These are phyloP conservation scores for Verticillium longisporum DNA, from an alignment of 2,329 filamentous ascomycete genomes.

Conservation along the genomic window DNA sequence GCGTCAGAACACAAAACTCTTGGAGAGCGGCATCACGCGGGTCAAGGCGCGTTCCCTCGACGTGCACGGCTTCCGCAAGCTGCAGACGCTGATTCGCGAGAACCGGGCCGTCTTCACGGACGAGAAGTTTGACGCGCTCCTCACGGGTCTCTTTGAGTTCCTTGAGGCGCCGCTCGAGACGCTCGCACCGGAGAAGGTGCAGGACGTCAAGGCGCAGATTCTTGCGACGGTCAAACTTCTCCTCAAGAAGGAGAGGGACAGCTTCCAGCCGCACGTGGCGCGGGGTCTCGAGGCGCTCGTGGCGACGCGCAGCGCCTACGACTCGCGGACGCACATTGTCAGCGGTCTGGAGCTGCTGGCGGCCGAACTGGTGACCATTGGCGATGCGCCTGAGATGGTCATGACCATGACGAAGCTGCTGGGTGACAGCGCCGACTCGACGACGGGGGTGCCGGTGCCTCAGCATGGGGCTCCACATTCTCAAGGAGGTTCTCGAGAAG, in stretches of 20 bases:
- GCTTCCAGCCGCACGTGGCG: slow-evolving; percentile 61
- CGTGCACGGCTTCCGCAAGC: slow-evolving; percentile 71
- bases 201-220: slow-evolving; percentile 68
- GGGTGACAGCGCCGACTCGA: slow-evolving; percentile 33
- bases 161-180: slow-evolving; percentile 55
- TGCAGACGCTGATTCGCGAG: slow-evolving; percentile 68
- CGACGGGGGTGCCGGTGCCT: slow-evolving; percentile 43
- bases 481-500: slow-evolving; percentile 51
- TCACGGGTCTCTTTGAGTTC: slow-evolving; percentile 64
- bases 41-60: slow-evolving; percentile 68
- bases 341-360: slow-evolving; percentile 67
- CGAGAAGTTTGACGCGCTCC: slow-evolving; percentile 61
- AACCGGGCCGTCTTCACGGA: slow-evolving; percentile 56
- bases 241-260: slow-evolving; percentile 58
- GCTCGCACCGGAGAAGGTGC: slow-evolving; percentile 55
- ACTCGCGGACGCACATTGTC: slow-evolving; percentile 64
- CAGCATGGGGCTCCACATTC: slow-evolving; percentile 57
- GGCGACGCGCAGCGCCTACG: slow-evolving; percentile 57
- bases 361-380: slow-evolving; percentile 62
- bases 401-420: slow-evolving; percentile 46
- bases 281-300: slow-evolving; percentile 62
- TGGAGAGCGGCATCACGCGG: slow-evolving; percentile 68
- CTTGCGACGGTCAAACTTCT: slow-evolving; percentile 68
- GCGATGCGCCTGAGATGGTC: slow-evolving; percentile 55
- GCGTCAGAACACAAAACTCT: slow-evolving; percentile 53